Percentiles rank a stretch among this genome's conserved stretches.
phyloP scores from a whole-genome alignment of 2,329 filamentous ascomycete genomes.

The Aspergillus tamarii region DNA sequence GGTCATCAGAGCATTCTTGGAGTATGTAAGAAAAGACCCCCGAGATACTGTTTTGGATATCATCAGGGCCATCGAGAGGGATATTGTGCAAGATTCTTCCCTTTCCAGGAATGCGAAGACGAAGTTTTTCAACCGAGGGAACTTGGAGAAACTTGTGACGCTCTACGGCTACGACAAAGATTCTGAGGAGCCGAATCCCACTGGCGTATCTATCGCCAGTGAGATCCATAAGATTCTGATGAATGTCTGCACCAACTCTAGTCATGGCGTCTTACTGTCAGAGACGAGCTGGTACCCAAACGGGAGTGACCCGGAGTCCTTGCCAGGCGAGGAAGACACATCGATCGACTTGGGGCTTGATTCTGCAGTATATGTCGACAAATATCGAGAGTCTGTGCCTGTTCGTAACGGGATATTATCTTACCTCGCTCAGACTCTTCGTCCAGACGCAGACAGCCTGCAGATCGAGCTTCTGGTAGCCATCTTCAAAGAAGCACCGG shows the following conservation, averaged over 20 bases:
- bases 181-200: constrained; percentile 48
- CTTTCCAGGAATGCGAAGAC: constrained; percentile 75
- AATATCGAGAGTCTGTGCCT: constrained; percentile 66
- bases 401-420: constrained; percentile 80
- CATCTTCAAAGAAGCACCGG: constrained; percentile 80
- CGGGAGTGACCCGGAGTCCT: constrained; percentile 62
- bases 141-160: constrained; percentile 70
- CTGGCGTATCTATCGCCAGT: constrained; percentile 62
- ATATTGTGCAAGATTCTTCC: constrained; percentile 74
- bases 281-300: constrained; percentile 85
- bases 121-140: constrained; percentile 73
- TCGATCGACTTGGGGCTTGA: constrained; percentile 69
- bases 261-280: constrained; percentile 73
- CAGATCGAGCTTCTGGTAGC: constrained; percentile 80
- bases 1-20: constrained; percentile 71
- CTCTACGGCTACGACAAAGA: constrained; percentile 63
- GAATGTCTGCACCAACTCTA: constrained; percentile 72
- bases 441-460: constrained; percentile 78
- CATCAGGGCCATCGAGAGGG: constrained; percentile 68
- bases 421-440: constrained; percentile 75
- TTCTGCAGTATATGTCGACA: constrained; percentile 70
- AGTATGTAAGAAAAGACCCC: constrained; percentile 76
- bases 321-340: constrained; percentile 49
- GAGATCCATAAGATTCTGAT: constrained; percentile 76
- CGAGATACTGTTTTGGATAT: constrained; percentile 75